Percentiles rank a stretch among this genome's conserved stretches.
Conservation (phyloP, 306 rosid species). For the Vachellia pachyceras region DNA sequence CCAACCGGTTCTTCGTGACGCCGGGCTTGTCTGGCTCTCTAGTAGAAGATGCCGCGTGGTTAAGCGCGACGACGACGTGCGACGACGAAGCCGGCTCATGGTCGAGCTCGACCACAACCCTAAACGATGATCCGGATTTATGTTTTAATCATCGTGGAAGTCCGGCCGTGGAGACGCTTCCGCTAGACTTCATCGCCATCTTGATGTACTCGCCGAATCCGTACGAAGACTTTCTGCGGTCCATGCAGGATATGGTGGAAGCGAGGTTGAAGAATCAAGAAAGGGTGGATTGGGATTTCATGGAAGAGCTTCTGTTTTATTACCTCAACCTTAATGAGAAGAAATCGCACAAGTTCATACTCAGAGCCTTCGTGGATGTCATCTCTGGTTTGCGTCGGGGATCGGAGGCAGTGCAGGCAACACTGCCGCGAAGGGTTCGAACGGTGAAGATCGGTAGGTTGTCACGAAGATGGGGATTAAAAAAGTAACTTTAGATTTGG, state of each 20-base stretch:
- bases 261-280: conserved; percentile 43
- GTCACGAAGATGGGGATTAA: conserved; percentile 25
- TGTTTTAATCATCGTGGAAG: not conserved
- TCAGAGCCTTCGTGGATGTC: conserved; percentile 74
- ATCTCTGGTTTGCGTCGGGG: conserved; percentile 48
- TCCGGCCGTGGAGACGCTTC: conserved; percentile 29
- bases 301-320: conserved; percentile 76
- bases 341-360: conserved; percentile 59
- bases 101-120: conserved; percentile 42
- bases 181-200: conserved; percentile 58
- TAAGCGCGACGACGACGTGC: conserved; percentile 41
- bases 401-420: conserved; percentile 26
- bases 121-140: conserved; percentile 21
- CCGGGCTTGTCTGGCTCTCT: conserved; percentile 50
- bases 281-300: conserved; percentile 78
- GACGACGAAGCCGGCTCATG: conserved; percentile 55
- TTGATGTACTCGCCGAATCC: conserved; percentile 62
- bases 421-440: conserved; percentile 43
- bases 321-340: conserved; percentile 65
- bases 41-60: conserved; percentile 44
- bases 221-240: conserved; percentile 56
- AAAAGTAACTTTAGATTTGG: conserved; percentile 23
- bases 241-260: conserved; percentile 74
- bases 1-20: conserved; percentile 52
- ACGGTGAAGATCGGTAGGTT: conserved; percentile 37